Evolutionary conservation across 441 rosid species (phyloP).

Genomic region (Aleurites moluccanus): DNA sequence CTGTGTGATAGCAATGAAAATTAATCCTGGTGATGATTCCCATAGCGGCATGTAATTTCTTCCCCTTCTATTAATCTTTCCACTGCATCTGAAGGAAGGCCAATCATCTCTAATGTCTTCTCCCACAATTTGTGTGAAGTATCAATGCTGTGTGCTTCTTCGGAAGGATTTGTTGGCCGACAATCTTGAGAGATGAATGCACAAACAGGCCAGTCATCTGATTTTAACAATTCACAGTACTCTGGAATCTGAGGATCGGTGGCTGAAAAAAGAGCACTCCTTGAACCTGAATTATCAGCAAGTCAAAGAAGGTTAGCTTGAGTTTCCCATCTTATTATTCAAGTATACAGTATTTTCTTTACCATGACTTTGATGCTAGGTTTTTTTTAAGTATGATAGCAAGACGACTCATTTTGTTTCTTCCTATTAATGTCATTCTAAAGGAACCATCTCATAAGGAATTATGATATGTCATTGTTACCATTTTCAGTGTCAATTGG

Average conservation of each 20-base stretch:
- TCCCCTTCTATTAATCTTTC: constrained; percentile 76
- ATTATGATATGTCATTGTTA: no score
- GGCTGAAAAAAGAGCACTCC: constrained; percentile 89
- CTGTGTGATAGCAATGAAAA: neutral
- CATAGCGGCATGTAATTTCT: constrained; percentile 60
- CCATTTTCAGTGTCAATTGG: no score
- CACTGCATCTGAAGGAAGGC: constrained; percentile 76
- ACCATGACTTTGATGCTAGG: neutral
- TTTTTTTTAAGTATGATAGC: neutral
- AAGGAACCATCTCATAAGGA: neutral
- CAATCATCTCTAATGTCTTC: constrained; percentile 80
- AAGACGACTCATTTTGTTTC: neutral
- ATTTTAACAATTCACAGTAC: constrained; percentile 74
- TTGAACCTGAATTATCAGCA: constrained; percentile 46
- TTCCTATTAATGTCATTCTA: neutral
- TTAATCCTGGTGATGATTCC: constrained; percentile 38
- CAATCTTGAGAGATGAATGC: constrained; percentile 92
- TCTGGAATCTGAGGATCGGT: constrained; percentile 94
- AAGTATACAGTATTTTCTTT: neutral
- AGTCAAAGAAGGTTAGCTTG: neutral
- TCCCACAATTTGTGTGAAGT: constrained; percentile 79
- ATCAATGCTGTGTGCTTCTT: constrained; percentile 79
- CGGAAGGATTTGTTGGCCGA: constrained; percentile 85
- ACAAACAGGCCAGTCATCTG: constrained; percentile 91
- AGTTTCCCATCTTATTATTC: neutral